phyloP scores from a whole-genome alignment of 2,329 filamentous ascomycete species.

The Talaromyces sp. region DNA sequence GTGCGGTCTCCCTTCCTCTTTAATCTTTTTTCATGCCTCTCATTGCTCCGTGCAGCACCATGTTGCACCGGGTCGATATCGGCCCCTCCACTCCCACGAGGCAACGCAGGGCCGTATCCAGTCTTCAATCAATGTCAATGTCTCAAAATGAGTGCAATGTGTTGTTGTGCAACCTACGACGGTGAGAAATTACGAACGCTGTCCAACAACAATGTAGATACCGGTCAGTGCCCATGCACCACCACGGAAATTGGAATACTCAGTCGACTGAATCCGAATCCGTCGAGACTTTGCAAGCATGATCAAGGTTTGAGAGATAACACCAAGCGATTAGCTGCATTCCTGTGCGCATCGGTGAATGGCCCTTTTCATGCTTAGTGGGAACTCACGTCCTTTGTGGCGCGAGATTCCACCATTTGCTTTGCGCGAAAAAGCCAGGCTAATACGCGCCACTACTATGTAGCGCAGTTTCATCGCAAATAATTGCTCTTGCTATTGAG shows the following conservation, averaged over 20 bases:
- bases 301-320: conserved; percentile 1
- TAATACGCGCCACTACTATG: neutral
- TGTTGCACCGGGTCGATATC: neutral
- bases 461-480: conserved; percentile 3
- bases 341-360: neutral
- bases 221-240: neutral
- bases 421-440: neutral
- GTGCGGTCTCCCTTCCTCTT: neutral
- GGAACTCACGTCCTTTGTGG: neutral
- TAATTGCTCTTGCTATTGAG: neutral
- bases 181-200: neutral
- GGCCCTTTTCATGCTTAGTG: neutral
- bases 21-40: neutral
- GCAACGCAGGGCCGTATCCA: neutral
- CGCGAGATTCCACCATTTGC: neutral
- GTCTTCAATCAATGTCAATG: neutral
- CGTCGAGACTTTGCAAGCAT: neutral
- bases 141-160: neutral
- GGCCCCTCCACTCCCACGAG: conserved; percentile 2
- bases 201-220: neutral
- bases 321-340: neutral
- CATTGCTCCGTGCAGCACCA: neutral
- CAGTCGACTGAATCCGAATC: no score
- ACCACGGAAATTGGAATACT: neutral
- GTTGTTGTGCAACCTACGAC: neutral